Evolutionary conservation across 495 filamentous ascomycete genomes (phyloP), one percentile per base, ranked within the genome.

Genomic region (Aspergillus nanangensis): DNA sequence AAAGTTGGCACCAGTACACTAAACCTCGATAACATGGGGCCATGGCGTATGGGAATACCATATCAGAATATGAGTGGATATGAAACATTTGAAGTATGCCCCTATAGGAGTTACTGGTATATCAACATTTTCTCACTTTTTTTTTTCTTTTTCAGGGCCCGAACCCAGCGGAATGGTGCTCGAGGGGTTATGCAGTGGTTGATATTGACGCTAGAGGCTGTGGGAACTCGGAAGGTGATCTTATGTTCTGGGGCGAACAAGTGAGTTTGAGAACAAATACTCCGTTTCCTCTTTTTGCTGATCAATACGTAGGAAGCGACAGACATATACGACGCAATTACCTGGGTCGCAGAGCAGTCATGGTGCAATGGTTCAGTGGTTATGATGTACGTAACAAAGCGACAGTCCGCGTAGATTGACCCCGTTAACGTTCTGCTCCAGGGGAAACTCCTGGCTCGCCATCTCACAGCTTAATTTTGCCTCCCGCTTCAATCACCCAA

Each of bases 121-220:
- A 32, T 32, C 29, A 11, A 4, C 1, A 32, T 4, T 32, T 14
- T 2, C 29, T 32, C 29, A 32, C 29, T n/a, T n/a, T n/a, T n/a
- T n/a, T n/a, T n/a, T 32, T 32, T 32, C 10, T 11, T 32, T 32
- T 10, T 3, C 3, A 34, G 32, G 68, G 57, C 1, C 63, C 64
- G 5, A 63, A 73, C 44, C 70, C 70, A 0, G 66, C 61, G 0
- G 63, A 63, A 15, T 76, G 69, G 66, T 55, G 48, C 9, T 31
- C 41, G 1, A 31, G 63, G n/a, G 72, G 70, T 0, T 74, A 73
- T 48, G 68, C 65, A 0, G 44, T 74, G 38, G 59, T 76, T 8
- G 56, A 69, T 29, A 53, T 60, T 0, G 69, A 73, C 54, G 55
- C 63, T 15, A 49, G 72, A 5, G 72, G 70, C 3, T 22, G 51